Evolutionary conservation across 148 eudicot genomes (phyloP).

Genomic region (Gaultheria prostrata): DNA sequence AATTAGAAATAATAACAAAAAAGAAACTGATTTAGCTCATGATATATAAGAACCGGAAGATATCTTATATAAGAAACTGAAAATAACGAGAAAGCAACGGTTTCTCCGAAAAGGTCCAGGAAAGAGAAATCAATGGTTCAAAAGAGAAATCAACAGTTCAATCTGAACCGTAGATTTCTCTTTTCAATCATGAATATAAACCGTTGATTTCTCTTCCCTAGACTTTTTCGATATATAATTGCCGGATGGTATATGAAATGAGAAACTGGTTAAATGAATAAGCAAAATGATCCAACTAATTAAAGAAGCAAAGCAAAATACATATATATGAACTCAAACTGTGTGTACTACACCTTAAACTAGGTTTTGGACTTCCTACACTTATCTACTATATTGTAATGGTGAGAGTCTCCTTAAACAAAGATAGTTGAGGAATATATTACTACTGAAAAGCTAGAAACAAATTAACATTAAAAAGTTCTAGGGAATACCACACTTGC

Average conservation of each 20-base stretch:
- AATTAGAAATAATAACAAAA: too few relatives aligned
- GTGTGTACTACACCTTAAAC: not conserved
- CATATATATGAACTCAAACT: not conserved
- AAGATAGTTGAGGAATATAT: not conserved
- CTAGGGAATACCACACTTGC: slow-evolving; percentile 15
- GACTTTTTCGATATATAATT: too few relatives aligned
- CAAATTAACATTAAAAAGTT: not conserved
- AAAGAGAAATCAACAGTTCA: too few relatives aligned
- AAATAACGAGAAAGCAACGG: not conserved
- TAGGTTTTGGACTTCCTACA: too few relatives aligned
- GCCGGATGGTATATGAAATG: not conserved
- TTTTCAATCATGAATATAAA: too few relatives aligned
- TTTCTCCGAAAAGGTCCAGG: too few relatives aligned
- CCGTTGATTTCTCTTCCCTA: too few relatives aligned
- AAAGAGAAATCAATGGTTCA: too few relatives aligned
- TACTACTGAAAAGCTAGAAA: not conserved
- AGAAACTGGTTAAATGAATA: too few relatives aligned
- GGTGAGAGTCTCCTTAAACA: not conserved
- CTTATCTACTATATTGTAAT: too few relatives aligned
- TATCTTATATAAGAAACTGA: not conserved
- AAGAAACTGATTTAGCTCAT: too few relatives aligned
- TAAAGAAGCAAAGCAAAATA: not conserved
- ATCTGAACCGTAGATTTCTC: too few relatives aligned
- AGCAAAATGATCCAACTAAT: not conserved
- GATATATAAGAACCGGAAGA: not conserved